phyloP scores from a whole-genome alignment of 371 early-diverging fungal species.

The Batkoa obscura region DNA sequence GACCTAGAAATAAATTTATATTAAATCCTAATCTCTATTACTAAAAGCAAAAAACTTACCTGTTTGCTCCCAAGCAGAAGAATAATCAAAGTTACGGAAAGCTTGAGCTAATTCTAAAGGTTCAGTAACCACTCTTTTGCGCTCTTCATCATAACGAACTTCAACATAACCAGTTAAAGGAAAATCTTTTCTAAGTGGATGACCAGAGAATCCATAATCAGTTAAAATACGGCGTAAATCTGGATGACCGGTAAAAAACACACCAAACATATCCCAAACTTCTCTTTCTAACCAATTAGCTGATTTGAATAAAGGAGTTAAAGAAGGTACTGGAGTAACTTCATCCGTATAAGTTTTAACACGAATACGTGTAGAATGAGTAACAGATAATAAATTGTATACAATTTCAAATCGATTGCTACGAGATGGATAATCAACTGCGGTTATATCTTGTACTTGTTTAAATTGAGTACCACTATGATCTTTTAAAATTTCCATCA shows the following conservation, averaged over 20 bases:
- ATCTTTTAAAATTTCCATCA: constrained; percentile 77
- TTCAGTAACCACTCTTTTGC: constrained; percentile 90
- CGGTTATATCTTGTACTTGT: constrained; percentile 71
- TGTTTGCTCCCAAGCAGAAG: constrained; percentile 76
- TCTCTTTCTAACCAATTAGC: constrained; percentile 98
- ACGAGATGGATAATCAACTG: constrained; percentile 80
- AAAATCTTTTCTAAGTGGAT: constrained; percentile 96
- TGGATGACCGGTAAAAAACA: constrained; percentile 89
- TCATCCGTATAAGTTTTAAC: constrained; percentile 94
- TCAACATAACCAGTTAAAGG: constrained; percentile 91
- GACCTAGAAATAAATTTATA: no score
- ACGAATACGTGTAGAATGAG: constrained; percentile 83
- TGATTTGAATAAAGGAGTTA: constrained; percentile 46
- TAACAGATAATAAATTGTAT: constrained; percentile 74
- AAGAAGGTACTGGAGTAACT: constrained; percentile 72
- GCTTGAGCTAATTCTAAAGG: constrained; percentile 91
- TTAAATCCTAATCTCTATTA: no score
- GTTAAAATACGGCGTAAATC: constrained; percentile 93
- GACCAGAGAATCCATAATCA: constrained; percentile 96
- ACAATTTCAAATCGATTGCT: constrained; percentile 90
- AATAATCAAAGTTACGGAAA: constrained; percentile 85
- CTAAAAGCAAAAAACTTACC: constrained; percentile 14
- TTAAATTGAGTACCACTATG: constrained; percentile 86
- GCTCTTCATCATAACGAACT: constrained; percentile 90
- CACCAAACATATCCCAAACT: constrained; percentile 95